Evolutionary conservation across 2,329 filamentous ascomycete species (phyloP).

Genomic region (Graphiopsis chlorocephala): DNA sequence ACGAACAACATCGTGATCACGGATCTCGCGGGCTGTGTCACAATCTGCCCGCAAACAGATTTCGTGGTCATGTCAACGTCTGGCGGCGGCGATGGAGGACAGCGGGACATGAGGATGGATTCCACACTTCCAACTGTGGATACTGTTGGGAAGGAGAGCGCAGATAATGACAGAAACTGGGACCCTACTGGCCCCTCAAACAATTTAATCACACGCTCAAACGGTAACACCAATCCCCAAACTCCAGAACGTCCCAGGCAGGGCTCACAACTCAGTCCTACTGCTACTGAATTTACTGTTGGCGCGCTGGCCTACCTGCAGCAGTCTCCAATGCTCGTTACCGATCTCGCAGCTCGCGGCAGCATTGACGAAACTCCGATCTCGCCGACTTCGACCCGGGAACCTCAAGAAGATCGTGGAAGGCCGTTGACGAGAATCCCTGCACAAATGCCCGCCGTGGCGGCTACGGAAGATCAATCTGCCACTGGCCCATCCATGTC

Average conservation of each 20-base stretch:
- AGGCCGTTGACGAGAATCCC: neutral
- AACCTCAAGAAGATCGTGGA: neutral
- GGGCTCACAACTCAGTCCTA: neutral
- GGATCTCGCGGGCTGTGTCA: neutral
- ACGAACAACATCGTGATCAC: neutral
- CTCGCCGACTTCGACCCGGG: neutral
- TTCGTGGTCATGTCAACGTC: constrained; percentile 11
- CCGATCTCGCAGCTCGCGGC: neutral
- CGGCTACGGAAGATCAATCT: neutral
- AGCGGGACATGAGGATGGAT: constrained; percentile 3
- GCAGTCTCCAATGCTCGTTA: neutral
- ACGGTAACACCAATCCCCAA: constrained; percentile 1
- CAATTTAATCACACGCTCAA: constrained; percentile 5
- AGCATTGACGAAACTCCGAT: neutral
- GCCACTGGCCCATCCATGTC: neutral
- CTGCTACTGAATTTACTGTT: neutral
- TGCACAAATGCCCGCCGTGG: neutral
- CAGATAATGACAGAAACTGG: constrained; percentile 9
- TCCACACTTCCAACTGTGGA: neutral
- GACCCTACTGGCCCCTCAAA: constrained; percentile 1
- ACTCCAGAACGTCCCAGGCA: neutral
- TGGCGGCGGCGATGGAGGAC: neutral
- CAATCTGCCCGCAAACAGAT: neutral
- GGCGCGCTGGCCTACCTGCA: neutral
- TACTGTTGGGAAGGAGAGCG: neutral